Base-by-base conservation (phyloP, 768 basidiomycete genomes). In the Dioszegia crocea region DNA sequence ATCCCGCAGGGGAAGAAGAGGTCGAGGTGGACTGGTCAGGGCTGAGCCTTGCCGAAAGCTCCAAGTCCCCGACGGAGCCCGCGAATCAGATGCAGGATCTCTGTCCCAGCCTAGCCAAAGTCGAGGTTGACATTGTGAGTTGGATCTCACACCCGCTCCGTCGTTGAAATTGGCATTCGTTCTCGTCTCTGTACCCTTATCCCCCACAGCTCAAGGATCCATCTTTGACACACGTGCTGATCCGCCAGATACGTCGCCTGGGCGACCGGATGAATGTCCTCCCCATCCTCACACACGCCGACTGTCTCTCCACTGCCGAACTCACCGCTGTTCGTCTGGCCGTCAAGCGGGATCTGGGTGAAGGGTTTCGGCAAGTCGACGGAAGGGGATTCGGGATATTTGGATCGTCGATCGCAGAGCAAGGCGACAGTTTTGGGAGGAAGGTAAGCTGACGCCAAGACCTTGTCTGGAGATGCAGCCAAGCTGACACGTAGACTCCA, bases 311-410 rank as follows among this genome's bases (percentile, higher is more conserved):
- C 3, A 57, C 40, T 2, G 23, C 49, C 4, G 65, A 73, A 40
- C 62, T 68, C 4, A 48, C 43, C 1, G 21, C 19, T 5, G 68
- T 70, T 17, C 47, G 50, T 23, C 21, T 10, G 1, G 64, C 52
- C 5, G 56, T 73, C 16, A 50, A 62, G 12, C 30, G 61, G 9
- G 71, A 68, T 40, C 36, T 73, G 24, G 41, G 45, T 2, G 21
- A 49, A 1, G 63, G 46, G 8, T 56, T 58, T 9, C 21, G 23
- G 2, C 49, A 64, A 6, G 49, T 36, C 17, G 51, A 53, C 1
- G 48, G 16, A 48, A 52, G 30, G 68, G 65, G 67, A 6, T 71
- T 68, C 39, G 67, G 70, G 3, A 39, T 71, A 17, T 71, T 71
- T 36, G 45, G 40, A n/a, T 12, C 41, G 17, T 30, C 24, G 16